phyloP scores from a whole-genome alignment of 257 asterid genomes.

The Nicotiana tomentosiformis region DNA sequence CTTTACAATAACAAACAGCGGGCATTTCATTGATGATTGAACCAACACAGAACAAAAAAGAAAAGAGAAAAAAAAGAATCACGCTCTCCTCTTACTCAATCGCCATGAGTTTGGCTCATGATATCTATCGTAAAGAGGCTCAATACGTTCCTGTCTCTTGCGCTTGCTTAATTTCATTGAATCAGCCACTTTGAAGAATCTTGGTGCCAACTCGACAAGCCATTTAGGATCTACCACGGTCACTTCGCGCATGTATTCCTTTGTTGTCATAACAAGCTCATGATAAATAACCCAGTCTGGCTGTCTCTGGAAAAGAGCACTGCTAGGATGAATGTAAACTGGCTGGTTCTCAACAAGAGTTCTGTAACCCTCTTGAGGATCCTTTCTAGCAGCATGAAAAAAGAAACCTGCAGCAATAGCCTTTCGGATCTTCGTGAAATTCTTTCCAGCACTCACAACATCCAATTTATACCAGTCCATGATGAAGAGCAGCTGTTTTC shows the following conservation, averaged over 20 bases:
- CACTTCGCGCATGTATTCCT: slow-evolving; percentile 97
- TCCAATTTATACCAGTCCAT: slow-evolving; percentile 93
- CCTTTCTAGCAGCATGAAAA: slow-evolving; percentile 86
- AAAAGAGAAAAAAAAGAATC: not conserved
- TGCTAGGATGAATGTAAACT: slow-evolving; percentile 94
- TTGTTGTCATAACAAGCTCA: slow-evolving; percentile 90
- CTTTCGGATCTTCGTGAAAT: slow-evolving; percentile 74
- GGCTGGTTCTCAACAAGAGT: slow-evolving; percentile 89
- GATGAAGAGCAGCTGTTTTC: slow-evolving; percentile 81
- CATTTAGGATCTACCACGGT: slow-evolving; percentile 88
- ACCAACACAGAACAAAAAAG: slow-evolving; percentile 11
- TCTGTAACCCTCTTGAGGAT: slow-evolving; percentile 88
- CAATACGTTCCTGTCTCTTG: slow-evolving; percentile 93
- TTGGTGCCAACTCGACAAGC: slow-evolving; percentile 96
- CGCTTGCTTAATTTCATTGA: slow-evolving; percentile 97
- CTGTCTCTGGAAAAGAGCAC: slow-evolving; percentile 85
- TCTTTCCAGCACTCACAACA: slow-evolving; percentile 78
- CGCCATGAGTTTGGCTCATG: slow-evolving; percentile 98
- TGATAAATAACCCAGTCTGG: slow-evolving; percentile 98
- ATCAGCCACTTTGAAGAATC: slow-evolving; percentile 82
- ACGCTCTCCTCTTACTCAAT: slow-evolving; percentile 90
- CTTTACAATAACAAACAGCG: slow-evolving; percentile 5
- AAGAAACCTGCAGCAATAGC: slow-evolving; percentile 95
- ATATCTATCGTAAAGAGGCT: slow-evolving; percentile 87
- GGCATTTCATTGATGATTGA: not conserved